Percentiles rank a stretch among this genome's conserved stretches.
Conservation (phyloP, 371 early-diverging fungal genomes). For the Apophysomyces elegans region DNA sequence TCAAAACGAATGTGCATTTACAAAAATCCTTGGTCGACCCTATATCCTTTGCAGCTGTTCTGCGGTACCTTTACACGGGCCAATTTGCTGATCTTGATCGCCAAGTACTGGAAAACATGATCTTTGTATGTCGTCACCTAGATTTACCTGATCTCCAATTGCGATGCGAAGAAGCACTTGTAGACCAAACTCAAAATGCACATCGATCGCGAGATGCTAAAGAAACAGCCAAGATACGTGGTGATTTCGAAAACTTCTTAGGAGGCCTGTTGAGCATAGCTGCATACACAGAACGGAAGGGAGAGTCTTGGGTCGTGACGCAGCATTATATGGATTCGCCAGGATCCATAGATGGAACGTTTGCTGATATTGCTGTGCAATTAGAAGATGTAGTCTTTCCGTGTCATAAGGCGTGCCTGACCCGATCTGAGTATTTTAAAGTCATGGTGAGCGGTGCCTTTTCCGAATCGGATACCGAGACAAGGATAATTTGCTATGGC, state of each 20-base stretch:
- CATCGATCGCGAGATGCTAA: slow-evolving; percentile 25
- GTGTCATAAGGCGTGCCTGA: slow-evolving; percentile 38
- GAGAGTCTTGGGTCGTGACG: not conserved
- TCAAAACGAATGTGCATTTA: slow-evolving; percentile 21
- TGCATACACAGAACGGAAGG: slow-evolving; percentile 1
- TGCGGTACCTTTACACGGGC: slow-evolving; percentile 44
- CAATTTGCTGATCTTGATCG: slow-evolving; percentile 26
- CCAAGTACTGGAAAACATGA: slow-evolving; percentile 27
- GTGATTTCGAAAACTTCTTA: slow-evolving; percentile 38
- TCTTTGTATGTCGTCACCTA: slow-evolving; percentile 35
- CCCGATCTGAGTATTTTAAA: slow-evolving; percentile 43
- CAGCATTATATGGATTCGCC: not conserved
- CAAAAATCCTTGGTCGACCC: slow-evolving; percentile 30
- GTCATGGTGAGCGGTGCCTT: slow-evolving; percentile 37
- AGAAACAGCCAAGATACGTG: slow-evolving; percentile 32
- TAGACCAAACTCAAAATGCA: slow-evolving; percentile 14
- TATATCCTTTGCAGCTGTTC: slow-evolving; percentile 30
- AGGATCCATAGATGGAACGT: slow-evolving; percentile 11
- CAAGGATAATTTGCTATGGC: slow-evolving; percentile 13
- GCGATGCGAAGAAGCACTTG: slow-evolving; percentile 20
- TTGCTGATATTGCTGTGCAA: slow-evolving; percentile 38
- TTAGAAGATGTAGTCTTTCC: slow-evolving; percentile 34
- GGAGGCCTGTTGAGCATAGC: slow-evolving; percentile 16
- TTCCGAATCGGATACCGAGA: slow-evolving; percentile 24
- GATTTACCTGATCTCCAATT: slow-evolving; percentile 24